These are phyloP conservation scores for Trichoderma sp. DNA, from an alignment of 2,329 filamentous ascomycete genomes.

Conservation along the genomic window DNA sequence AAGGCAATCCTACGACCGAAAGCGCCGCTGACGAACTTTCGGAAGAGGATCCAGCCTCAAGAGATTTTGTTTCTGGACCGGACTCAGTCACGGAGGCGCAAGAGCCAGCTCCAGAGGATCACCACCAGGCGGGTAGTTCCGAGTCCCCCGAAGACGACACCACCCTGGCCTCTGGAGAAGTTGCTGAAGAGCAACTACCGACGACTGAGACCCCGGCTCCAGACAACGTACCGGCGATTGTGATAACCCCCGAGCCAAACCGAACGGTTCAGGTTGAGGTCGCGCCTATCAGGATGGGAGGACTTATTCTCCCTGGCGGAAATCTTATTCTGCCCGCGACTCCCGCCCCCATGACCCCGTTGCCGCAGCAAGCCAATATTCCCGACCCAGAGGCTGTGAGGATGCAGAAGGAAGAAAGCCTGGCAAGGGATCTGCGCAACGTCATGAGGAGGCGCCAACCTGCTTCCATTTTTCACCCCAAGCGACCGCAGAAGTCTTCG, in stretches of 20 bases:
- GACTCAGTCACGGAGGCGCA: slow-evolving; percentile 10
- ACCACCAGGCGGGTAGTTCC: slow-evolving; percentile 6
- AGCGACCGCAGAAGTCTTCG: slow-evolving; percentile 13
- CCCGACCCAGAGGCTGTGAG: slow-evolving; percentile 9
- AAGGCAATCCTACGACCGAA: slow-evolving; percentile 8
- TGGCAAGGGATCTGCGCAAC: slow-evolving; percentile 17
- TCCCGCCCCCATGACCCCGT: slow-evolving; percentile 12
- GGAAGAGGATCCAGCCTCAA: background rate
- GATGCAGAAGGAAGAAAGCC: slow-evolving; percentile 17
- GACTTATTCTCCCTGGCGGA: slow-evolving; percentile 19
- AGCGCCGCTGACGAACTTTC: slow-evolving; percentile 3
- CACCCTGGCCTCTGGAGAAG: background rate
- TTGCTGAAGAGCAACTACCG: slow-evolving; percentile 7
- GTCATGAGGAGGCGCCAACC: slow-evolving; percentile 19
- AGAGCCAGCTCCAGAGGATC: slow-evolving; percentile 13
- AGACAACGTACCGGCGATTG: background rate
- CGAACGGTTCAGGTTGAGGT: slow-evolving; percentile 9
- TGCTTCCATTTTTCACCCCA: slow-evolving; percentile 15
- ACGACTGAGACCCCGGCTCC: background rate
- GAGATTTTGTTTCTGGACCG: background rate
- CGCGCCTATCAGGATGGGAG: slow-evolving; percentile 18
- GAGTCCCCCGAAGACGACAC: slow-evolving; percentile 5
- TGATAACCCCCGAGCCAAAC: slow-evolving; percentile 7
- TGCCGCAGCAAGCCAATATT: slow-evolving; percentile 4
- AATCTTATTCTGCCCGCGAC: slow-evolving; percentile 15